Evolutionary conservation across 306 rosid species (phyloP).

Genomic region (Cucurbita argyrosperma): DNA sequence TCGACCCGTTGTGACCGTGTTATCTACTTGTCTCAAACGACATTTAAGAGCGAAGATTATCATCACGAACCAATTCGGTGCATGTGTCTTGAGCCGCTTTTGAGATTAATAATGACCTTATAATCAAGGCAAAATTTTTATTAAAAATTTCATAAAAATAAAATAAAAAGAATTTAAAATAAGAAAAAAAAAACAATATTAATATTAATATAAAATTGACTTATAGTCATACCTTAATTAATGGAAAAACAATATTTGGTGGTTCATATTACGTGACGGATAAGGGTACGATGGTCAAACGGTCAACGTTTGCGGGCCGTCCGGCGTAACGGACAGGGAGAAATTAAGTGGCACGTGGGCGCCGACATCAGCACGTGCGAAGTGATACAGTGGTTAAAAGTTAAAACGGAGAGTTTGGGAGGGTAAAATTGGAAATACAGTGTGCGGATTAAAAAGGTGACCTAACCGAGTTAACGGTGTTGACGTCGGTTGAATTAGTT

Average conservation of each 20-base stretch:
- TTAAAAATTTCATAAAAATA: not conserved
- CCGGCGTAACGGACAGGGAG: not conserved
- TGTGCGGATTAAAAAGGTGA: not conserved
- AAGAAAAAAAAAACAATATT: not conserved
- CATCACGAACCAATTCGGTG: no score
- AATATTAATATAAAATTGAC: not conserved
- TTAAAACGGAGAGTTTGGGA: not conserved
- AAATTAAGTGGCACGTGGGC: not conserved
- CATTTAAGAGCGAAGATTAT: no score
- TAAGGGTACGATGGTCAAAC: not conserved
- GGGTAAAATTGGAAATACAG: not conserved
- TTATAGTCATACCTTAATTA: not conserved
- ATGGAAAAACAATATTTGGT: not conserved
- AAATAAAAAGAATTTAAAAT: not conserved
- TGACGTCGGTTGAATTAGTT: constrained; percentile 5
- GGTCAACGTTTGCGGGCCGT: not conserved
- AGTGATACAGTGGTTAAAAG: not conserved
- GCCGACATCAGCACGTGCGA: not conserved
- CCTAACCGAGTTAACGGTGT: constrained; percentile 10
- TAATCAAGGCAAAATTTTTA: no score
- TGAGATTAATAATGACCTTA: no score
- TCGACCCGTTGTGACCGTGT: no score
- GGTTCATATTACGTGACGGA: not conserved
- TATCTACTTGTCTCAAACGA: no score
- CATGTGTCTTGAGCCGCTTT: no score